Evolutionary conservation across 805 yeast genomes (phyloP), one percentile per base, ranked within the genome.

Genomic region (Sugiyamaella marilandica): DNA sequence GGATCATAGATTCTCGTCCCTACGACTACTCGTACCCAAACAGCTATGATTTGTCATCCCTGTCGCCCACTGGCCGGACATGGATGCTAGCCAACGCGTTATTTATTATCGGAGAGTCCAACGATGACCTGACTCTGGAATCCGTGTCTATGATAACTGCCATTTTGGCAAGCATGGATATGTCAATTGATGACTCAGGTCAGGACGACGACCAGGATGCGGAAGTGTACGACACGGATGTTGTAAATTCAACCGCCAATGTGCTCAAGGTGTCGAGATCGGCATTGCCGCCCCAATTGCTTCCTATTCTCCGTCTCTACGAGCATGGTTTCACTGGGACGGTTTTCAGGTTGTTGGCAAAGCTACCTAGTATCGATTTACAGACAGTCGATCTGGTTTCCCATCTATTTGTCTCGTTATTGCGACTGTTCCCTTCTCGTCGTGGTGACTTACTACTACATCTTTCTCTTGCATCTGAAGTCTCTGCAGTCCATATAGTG

Each of bases 401-500:
- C 8, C 46, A 56, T 8, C 35, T 59, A n/a, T 60, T 50, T 41
- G 52, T 51, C 5, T 48, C 51, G 18, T 50, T 61, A 14, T 47
- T 57, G 4, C 34, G 46, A n/a, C 49, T 60, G 10, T 52, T 18
- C 26, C 63, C 61, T 4, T 10, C 45, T 24, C 48, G 48, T 3
- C 52, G 55, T 10, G 52, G 45, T 5, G 58, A 55, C 4, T 21
- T 60, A 29, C 39, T 52, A 18, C 52, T 60, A 10, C 55, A 49
- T 41, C 49, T 61, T 5, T 52, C 58, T 11, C 39, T 53, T 9
- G 53, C 55, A 21, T 50, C 56, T 0, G 51, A 43, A 32, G 19
- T 36, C 9, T 41, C 57, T 4, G 62, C 58, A n/a, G 55, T 55
- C 19, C 55, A 45, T 26, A 49, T 50, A 11, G 54, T 55, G 33